A percentile compares a stretch with the other conserved stretches of the same genome.
phyloP scores from a whole-genome alignment of 2,329 filamentous ascomycete genomes.

The Ceratocystis papillata region DNA sequence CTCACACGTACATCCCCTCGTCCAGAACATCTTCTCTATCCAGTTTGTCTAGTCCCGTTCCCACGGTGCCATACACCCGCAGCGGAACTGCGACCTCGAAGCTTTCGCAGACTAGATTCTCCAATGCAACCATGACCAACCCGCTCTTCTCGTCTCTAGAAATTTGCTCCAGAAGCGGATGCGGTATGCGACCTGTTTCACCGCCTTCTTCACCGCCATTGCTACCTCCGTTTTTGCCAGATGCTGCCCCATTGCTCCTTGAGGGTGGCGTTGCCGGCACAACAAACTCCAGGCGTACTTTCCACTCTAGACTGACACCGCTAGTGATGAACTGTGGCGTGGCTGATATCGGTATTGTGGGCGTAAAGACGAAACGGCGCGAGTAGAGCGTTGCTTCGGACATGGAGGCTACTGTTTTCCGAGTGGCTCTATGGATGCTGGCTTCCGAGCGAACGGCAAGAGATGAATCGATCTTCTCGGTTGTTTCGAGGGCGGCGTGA shows the following conservation, averaged over 20 bases:
- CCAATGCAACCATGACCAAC: slow-evolving; percentile 61
- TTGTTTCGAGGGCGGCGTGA: slow-evolving; percentile 72
- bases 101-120: slow-evolving; percentile 71
- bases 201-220: slow-evolving; percentile 21
- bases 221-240: background rate
- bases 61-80: slow-evolving; percentile 61
- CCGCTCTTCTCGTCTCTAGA: slow-evolving; percentile 68
- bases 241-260: background rate
- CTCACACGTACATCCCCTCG: slow-evolving; percentile 36
- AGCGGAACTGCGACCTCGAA: slow-evolving; percentile 83
- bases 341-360: slow-evolving; percentile 69
- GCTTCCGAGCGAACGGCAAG: slow-evolving; percentile 76
- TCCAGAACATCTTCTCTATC: slow-evolving; percentile 46
- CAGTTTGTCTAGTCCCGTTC: slow-evolving; percentile 45
- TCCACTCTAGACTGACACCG: slow-evolving; percentile 80
- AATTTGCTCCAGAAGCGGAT: slow-evolving; percentile 64
- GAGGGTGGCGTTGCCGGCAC: slow-evolving; percentile 41
- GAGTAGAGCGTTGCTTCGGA: slow-evolving; percentile 78
- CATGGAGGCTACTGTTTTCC: slow-evolving; percentile 64
- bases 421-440: slow-evolving; percentile 76
- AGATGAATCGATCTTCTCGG: slow-evolving; percentile 67
- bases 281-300: slow-evolving; percentile 82
- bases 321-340: slow-evolving; percentile 90
- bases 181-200: slow-evolving; percentile 28
- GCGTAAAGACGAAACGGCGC: slow-evolving; percentile 65